Evolutionary conservation across 1,284 basidiomycete genomes (phyloP).

Genomic region (Volvariella surrecta): DNA sequence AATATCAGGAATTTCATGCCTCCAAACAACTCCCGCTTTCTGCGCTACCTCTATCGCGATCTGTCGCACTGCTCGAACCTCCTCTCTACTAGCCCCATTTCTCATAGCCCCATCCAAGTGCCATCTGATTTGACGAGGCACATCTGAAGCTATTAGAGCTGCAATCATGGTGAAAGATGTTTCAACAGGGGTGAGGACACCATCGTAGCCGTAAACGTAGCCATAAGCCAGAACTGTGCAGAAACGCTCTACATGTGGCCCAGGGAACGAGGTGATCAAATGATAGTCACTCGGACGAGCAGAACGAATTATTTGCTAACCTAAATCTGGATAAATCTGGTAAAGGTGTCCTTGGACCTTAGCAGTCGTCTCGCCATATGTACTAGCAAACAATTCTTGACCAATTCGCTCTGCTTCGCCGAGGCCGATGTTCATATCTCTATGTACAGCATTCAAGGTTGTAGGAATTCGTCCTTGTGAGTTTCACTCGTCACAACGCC

Average conservation of each 20-base stretch:
- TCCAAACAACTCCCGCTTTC: constrained; percentile 34
- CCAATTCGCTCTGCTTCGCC: constrained; percentile 35
- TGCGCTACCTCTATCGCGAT: constrained; percentile 31
- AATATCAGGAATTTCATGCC: constrained; percentile 29
- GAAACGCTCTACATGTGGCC: constrained; percentile 34
- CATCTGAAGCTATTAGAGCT: constrained; percentile 41
- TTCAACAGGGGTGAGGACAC: constrained; percentile 32
- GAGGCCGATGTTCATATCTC: constrained; percentile 28
- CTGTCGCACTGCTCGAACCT: constrained; percentile 29
- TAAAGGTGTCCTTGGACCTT: constrained; percentile 20
- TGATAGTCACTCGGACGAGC: too few species aligned
- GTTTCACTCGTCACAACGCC: background rate
- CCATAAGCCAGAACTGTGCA: constrained; percentile 45
- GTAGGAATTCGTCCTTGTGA: background rate
- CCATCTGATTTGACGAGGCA: constrained; percentile 46
- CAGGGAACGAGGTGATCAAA: background rate
- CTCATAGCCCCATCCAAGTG: constrained; percentile 40
- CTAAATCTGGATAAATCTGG: background rate
- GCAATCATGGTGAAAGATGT: constrained; percentile 40
- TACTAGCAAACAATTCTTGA: constrained; percentile 29
- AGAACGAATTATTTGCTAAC: too few species aligned
- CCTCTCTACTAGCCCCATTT: constrained; percentile 29
- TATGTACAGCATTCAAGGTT: constrained; percentile 12
- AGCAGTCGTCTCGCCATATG: constrained; percentile 43
- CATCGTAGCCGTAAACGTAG: constrained; percentile 33